Percentiles rank a stretch among this genome's conserved stretches.
Conservation (phyloP, 2,329 filamentous ascomycete genomes). For the Ilyonectria destructans region DNA sequence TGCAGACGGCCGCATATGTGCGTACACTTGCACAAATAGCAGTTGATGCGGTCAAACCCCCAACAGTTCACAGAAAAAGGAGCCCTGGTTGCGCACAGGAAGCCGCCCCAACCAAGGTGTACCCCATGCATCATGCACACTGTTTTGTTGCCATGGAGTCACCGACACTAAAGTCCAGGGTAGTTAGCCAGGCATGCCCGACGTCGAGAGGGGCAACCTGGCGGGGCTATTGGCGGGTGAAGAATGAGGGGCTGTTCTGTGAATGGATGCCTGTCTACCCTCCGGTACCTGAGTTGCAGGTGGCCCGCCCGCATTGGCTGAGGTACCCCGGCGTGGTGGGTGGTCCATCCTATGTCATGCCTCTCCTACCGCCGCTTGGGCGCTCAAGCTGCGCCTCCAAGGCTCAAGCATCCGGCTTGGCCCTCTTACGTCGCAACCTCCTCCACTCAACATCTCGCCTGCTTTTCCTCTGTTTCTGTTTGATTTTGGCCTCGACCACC, state of each 20-base stretch:
- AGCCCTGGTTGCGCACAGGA: constrained; percentile 25
- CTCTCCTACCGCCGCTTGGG: constrained; percentile 35
- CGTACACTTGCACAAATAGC: not conserved
- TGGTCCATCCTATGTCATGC: constrained; percentile 43
- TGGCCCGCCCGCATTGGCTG: constrained; percentile 3
- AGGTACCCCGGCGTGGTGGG: constrained; percentile 32
- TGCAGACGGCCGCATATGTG: not conserved
- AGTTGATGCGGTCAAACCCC: not conserved
- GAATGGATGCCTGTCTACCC: constrained; percentile 21
- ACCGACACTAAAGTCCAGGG: constrained; percentile 33
- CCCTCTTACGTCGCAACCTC: constrained; percentile 45
- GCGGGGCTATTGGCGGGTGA: constrained; percentile 41
- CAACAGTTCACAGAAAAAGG: not conserved
- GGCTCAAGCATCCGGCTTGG: constrained; percentile 38
- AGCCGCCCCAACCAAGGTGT: constrained; percentile 1
- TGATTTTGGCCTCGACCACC: constrained; percentile 31
- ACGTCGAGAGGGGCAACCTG: constrained; percentile 51
- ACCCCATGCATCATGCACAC: constrained; percentile 2
- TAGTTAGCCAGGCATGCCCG: constrained; percentile 25
- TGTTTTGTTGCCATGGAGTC: constrained; percentile 32
- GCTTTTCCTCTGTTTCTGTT: constrained; percentile 33
- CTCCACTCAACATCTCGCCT: constrained; percentile 34
- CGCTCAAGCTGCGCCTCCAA: constrained; percentile 47
- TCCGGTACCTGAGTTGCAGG: constrained; percentile 22
- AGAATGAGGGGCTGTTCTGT: constrained; percentile 21